Evolutionary conservation across 768 basidiomycete species (phyloP), one percentile per base, ranked within the genome.

Genomic region (Kockovaella imperatae): DNA sequence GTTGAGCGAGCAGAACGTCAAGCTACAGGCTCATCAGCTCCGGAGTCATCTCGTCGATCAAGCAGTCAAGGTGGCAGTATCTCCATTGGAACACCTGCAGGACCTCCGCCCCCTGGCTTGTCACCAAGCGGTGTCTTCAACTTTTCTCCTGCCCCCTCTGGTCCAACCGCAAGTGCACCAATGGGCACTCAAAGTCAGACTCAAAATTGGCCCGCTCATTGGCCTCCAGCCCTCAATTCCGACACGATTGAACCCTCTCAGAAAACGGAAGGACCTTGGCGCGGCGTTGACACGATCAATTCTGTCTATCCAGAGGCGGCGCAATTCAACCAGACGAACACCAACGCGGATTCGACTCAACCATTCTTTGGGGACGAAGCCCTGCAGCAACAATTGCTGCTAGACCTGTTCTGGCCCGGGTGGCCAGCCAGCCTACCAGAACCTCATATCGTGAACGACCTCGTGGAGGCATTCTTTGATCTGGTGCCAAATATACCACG

Each of bases 391-490:
- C 62, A 67, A 35, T 32, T 64, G 5, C 38, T 67, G 17, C 49
- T 67, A 53, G 65, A 67, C 41, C 51, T 67, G 20, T 64, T 67
- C 46, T 67, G 65, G 65, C 65, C 65, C 0, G 62, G 62, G 10
- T 67, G 65, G 65, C 65, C 62, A 21, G 24, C 49, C 2, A 54
- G 57, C 21, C 52, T 67, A 3, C 65, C 65, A 4, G 62, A 64
- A 36, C 65, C 65, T 25, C 56, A 63, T 32, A 57, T 67, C 8
- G 62, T 67, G 43, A 64, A 63, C 34, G 62, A 64, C 23, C 55
- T 67, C 34, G 79, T 86, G 47, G 84, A 87, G 29, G 79, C 80
- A 1, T 91, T 88, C 72, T 89, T 91, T 67, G 74, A 77, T 6
- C 83, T 80, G 57, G 83, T 87, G 44, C 85, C 85, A 10, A 82